Evolutionary conservation across 2,329 filamentous ascomycete species (phyloP).

Genomic region (Plectosphaerella plurivora): DNA sequence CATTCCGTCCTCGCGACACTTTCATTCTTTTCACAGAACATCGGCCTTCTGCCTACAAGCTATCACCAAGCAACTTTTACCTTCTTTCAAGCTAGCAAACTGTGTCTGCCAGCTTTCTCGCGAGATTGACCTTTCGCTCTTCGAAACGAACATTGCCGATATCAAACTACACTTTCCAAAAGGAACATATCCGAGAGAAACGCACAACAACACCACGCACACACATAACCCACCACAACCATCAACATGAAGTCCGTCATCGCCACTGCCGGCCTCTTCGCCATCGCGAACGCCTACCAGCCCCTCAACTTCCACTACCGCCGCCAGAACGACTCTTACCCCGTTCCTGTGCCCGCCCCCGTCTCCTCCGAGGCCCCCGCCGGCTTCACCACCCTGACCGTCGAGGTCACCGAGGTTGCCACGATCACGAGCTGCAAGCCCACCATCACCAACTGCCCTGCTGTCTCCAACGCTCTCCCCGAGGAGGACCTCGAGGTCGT

Average conservation of each 20-base stretch:
- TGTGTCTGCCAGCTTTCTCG: constrained; percentile 12
- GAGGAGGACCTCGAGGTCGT: constrained; percentile 26
- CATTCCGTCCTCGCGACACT: constrained; percentile 13
- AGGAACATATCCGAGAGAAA: not conserved
- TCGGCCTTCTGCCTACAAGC: constrained; percentile 1
- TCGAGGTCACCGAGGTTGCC: constrained; percentile 49
- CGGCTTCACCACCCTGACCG: constrained; percentile 35
- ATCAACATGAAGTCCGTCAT: constrained; percentile 45
- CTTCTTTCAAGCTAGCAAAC: constrained; percentile 12
- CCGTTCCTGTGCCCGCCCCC: not conserved
- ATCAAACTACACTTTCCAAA: not conserved
- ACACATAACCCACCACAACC: constrained; percentile 7
- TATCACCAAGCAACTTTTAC: constrained; percentile 5
- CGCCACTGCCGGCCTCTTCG: constrained; percentile 34
- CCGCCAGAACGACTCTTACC: constrained; percentile 10
- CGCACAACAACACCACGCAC: not conserved
- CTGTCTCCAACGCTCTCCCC: constrained; percentile 28
- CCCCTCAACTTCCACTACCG: constrained; percentile 26
- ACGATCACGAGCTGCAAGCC: constrained; percentile 56
- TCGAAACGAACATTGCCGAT: constrained; percentile 2
- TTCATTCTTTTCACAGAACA: constrained; percentile 11
- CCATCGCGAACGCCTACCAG: constrained; percentile 35
- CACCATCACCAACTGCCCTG: constrained; percentile 53
- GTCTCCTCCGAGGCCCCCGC: constrained; percentile 7
- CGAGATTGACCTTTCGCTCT: constrained; percentile 14